Percentiles rank a stretch among this genome's conserved stretches.
These are phyloP conservation scores for Euphorbia lathyris DNA, from an alignment of 345 rosid genomes.

Conservation along the genomic window DNA sequence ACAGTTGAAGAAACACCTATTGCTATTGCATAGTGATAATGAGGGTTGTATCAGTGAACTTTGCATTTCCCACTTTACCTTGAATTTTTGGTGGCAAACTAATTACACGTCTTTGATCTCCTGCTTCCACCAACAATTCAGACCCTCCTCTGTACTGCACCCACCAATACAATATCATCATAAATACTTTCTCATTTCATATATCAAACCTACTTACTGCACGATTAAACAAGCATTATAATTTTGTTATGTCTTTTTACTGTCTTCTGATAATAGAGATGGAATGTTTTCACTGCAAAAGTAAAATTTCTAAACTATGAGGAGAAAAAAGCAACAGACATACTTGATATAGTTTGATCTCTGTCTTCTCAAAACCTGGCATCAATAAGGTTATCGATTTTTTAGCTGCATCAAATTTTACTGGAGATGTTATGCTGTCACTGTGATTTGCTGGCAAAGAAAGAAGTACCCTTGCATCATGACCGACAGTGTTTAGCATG, in stretches of 20 bases:
- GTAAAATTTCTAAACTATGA: constrained; percentile 11
- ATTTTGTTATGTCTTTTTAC: no score
- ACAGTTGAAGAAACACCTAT: no score
- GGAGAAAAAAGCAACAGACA: constrained; percentile 11
- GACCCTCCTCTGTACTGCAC: constrained; percentile 90
- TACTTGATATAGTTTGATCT: constrained; percentile 91
- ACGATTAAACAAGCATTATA: no score
- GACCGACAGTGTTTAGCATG: constrained; percentile 35
- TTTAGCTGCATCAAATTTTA: constrained; percentile 52
- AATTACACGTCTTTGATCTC: constrained; percentile 83
- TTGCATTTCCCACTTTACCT: constrained; percentile 86
- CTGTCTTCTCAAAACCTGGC: constrained; percentile 93
- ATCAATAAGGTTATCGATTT: constrained; percentile 69
- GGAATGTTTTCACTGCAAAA: neutral
- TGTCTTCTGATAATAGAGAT: no score
- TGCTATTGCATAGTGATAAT: constrained; percentile 67
- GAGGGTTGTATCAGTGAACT: constrained; percentile 65
- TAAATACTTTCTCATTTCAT: no score
- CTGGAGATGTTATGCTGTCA: constrained; percentile 35
- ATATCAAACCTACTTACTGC: no score
- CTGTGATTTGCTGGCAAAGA: constrained; percentile 29
- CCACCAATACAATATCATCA: constrained; percentile 1
- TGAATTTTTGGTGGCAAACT: constrained; percentile 62
- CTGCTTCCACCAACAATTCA: constrained; percentile 84
- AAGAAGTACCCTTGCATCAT: constrained; percentile 47